Base-by-base conservation (phyloP, 1,139 yeast genomes). In the Meyerozyma sp. region DNA sequence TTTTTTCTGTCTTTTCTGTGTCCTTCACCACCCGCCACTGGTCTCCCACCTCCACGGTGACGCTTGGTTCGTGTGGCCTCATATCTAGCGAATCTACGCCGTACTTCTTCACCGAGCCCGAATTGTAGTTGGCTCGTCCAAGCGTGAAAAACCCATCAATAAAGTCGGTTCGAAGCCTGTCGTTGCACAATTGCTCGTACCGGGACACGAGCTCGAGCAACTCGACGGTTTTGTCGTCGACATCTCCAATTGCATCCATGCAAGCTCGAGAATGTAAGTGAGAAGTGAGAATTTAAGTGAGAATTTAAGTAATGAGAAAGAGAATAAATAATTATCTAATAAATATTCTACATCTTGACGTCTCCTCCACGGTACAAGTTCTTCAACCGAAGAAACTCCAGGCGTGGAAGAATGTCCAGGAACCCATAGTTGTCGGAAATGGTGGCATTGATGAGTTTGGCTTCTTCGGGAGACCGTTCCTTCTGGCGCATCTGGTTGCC, bases 331-430 rank as follows among this genome's bases (percentile, higher is more conserved):
- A 30, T 34, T 23, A 28, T 37, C 37, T 41, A 20, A 38, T 26
- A 27, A 27, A 29, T 21, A 28, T 13, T 13, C 28, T 29, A 30
- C 42, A 32, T 42, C 37, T 42, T 21, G n/a, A 16, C 27, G 20
- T 27, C 23, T 9, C 11, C 25, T 29, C 37, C 30, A n/a, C 35
- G 25, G 52, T 77, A 77, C 38, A 77, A 39, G 20, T 59, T 54
- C 49, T 70, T 71, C 46, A 79, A 62, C 39, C 69, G 53, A 27
- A 56, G 49, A 44, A 75, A 70, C 51, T 77, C 81, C 2, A 65
- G 59, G n/a, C 67, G 54, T 4, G 79, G 75, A 41, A 79, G 55
- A 11, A 81, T 68, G 45, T 80, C 81, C 35, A 68, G 66, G 55
- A 79, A 84, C 2, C 77, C 73, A 42, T 68, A 66, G 6, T 68